Evolutionary conservation across 2,329 filamentous ascomycete species (phyloP).

Genomic region (Mycocentrospora acerina): DNA sequence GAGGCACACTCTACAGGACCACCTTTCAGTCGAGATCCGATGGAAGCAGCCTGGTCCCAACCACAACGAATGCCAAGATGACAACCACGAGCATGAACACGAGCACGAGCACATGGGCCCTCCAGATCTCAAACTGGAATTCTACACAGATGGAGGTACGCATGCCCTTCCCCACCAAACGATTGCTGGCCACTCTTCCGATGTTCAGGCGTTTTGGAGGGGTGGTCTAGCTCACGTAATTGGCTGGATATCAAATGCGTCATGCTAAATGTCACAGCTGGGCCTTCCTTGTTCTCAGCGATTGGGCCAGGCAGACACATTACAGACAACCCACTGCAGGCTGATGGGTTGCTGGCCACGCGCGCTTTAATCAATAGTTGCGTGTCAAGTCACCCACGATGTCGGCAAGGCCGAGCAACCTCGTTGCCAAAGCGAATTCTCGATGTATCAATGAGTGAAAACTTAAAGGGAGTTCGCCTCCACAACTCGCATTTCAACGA

Average conservation of each 20-base stretch:
- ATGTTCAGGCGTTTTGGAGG: not conserved
- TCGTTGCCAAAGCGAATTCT: constrained; percentile 34
- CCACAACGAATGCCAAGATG: constrained; percentile 14
- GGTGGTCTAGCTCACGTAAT: not conserved
- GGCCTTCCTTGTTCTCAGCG: constrained; percentile 36
- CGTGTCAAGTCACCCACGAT: constrained; percentile 32
- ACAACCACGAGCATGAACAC: constrained; percentile 7
- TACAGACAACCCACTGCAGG: constrained; percentile 31
- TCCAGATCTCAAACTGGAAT: constrained; percentile 40
- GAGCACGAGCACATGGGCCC: constrained; percentile 25
- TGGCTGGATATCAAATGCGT: constrained; percentile 3
- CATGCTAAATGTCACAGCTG: constrained; percentile 27
- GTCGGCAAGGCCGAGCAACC: constrained; percentile 23
- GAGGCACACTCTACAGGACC: constrained; percentile 25
- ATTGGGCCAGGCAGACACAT: constrained; percentile 37
- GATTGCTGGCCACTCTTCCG: not conserved
- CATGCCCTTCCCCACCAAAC: constrained; percentile 1
- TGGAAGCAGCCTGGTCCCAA: constrained; percentile 26
- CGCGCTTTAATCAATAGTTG: constrained; percentile 33
- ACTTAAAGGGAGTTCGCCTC: constrained; percentile 31
- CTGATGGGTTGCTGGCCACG: constrained; percentile 26
- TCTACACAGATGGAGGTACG: constrained; percentile 40
- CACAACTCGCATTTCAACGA: constrained; percentile 30
- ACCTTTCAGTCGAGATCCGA: constrained; percentile 38
- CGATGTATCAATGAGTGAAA: constrained; percentile 29